A percentile compares a stretch with the other conserved stretches of the same genome.
Evolutionary conservation across 371 early-diverging fungal genomes (phyloP).

Genomic region (Synchytrium microbalum): DNA sequence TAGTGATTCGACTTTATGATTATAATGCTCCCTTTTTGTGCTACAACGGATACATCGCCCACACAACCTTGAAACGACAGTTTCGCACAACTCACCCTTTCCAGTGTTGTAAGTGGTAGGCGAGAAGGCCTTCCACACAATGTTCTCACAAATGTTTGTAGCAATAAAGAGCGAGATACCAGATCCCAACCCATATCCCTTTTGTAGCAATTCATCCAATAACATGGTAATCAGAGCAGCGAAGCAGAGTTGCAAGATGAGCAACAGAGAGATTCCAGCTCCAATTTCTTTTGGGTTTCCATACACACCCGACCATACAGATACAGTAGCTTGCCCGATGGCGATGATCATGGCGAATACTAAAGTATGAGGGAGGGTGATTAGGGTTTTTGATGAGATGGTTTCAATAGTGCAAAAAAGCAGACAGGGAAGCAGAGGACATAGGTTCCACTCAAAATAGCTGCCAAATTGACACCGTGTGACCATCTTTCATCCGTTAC

Average conservation of each 20-base stretch:
- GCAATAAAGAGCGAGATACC: slow-evolving; percentile 99
- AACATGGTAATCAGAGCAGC: slow-evolving; percentile 97
- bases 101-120: slow-evolving; percentile 96
- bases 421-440: too few relatives aligned
- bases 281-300: slow-evolving; percentile 95
- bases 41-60: too few relatives aligned
- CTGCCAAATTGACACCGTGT: too few relatives aligned
- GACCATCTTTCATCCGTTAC: slow-evolving; percentile 20
- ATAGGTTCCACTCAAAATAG: too few relatives aligned
- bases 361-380: slow-evolving; percentile 8
- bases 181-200: slow-evolving; percentile 99
- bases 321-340: slow-evolving; percentile 95
- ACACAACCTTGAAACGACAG: neutral
- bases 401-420: neutral
- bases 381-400: neutral
- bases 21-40: too few relatives aligned
- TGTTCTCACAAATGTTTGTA: slow-evolving; percentile 98
- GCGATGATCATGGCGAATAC: slow-evolving; percentile 67
- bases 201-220: slow-evolving; percentile 99
- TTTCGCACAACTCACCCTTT: slow-evolving; percentile 51
- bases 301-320: slow-evolving; percentile 97
- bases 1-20: too few relatives aligned
- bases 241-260: slow-evolving; percentile 94
- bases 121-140: slow-evolving; percentile 98
- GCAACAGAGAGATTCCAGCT: slow-evolving; percentile 81